Evolutionary conservation across 768 basidiomycete genomes (phyloP), one percentile per base, ranked within the genome.

Genomic region (Mycena venus): DNA sequence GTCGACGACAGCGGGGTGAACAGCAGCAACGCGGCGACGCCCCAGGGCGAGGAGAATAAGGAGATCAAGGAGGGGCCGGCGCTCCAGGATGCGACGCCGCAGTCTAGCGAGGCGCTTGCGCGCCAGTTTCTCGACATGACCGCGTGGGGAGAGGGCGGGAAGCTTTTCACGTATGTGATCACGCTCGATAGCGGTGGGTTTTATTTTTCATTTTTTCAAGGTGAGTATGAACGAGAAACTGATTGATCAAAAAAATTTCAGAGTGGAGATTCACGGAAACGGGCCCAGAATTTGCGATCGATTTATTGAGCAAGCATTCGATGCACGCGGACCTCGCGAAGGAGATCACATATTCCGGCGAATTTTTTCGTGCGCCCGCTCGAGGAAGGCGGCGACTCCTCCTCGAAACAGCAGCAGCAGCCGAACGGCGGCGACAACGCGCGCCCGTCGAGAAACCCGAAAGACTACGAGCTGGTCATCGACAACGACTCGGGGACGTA

Each of bases 401-500:
- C n/a, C n/a, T n/a, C n/a, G n/a, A n/a, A n/a, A n/a, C n/a, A 67
- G 51, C 3, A 60, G 17, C 12, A 17, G 32, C 58, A 68, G 21
- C 12, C 49, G 51, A 59, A 58, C 27, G 64, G 49, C 34, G 10
- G 36, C 31, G 49, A n/a, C 64, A 17, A 31, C 25, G 21, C 9
- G 25, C 34, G 10, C n/a, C 62, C 31, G n/a, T 27, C 73, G 47
- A 15, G 77, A 55, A 82, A 84, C 75, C 84, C 84, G 11, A 75
- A 79, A n/a, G 72, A 72, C 34, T 87, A 86, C 79, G 86, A 87
- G 79, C 83, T 87, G 34, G 79, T 88, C 62, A 88, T 88, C 79
- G 86, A 88, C 80, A 87, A 88, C 77, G 85, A 87, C 78, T 84
- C 83, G 49, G 87, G 87, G 4, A 88, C 87, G 6, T 88, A 88